Evolutionary conservation across 805 yeast species (phyloP).

Genomic region (Lipomyces yamanashiensis): DNA sequence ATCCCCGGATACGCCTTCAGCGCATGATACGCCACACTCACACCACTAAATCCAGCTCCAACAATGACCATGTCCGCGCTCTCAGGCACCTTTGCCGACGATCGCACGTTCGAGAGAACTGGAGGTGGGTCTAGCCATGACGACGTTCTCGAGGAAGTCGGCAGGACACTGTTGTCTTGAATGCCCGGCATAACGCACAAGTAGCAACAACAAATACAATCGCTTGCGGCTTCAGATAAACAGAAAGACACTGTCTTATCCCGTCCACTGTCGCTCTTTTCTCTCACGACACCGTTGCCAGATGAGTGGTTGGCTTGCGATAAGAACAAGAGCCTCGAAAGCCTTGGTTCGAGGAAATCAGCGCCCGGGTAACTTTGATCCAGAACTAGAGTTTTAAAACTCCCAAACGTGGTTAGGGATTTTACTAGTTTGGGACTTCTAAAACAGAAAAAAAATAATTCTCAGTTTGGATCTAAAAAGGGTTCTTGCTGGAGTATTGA

Average conservation of each 20-base stretch:
- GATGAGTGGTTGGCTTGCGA: not conserved
- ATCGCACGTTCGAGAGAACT: constrained; percentile 15
- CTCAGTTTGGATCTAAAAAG: too few species aligned
- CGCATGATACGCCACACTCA: constrained; percentile 49
- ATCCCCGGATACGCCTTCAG: constrained; percentile 40
- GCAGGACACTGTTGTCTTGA: not conserved
- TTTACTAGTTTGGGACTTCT: not conserved
- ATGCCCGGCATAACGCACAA: not conserved
- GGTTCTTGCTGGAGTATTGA: not conserved
- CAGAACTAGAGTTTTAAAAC: not conserved
- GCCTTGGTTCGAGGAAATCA: not conserved
- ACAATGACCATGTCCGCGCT: constrained; percentile 50
- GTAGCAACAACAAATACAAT: not conserved
- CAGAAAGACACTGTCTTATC: too few species aligned
- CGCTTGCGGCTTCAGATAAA: not conserved
- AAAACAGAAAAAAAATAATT: too few species aligned
- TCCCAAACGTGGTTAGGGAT: not conserved
- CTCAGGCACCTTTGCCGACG: constrained; percentile 44
- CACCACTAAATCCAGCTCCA: constrained; percentile 55
- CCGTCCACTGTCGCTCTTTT: too few species aligned
- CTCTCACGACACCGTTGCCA: not conserved
- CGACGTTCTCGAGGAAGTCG: constrained; percentile 2
- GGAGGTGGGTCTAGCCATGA: constrained; percentile 32
- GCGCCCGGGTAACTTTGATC: not conserved
- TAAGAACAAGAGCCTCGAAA: not conserved